A percentile compares a stretch with the other conserved stretches of the same genome.
Evolutionary conservation across 2,329 filamentous ascomycete genomes (phyloP).

Genomic region (Ceratocystis alfenasii): DNA sequence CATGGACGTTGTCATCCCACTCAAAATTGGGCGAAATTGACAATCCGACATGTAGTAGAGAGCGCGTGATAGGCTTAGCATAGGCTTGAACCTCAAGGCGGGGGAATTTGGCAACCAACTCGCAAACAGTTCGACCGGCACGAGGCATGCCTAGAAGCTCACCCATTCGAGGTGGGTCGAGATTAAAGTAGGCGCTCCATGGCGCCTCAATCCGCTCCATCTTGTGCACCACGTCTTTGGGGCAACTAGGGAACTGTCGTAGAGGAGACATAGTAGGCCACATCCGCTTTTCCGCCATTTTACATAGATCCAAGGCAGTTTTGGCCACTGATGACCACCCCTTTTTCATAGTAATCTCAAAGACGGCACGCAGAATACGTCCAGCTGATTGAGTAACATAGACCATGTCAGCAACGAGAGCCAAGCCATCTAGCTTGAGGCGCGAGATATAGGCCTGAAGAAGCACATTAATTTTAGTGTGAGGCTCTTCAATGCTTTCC

Average conservation of each 20-base stretch:
- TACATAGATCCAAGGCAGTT: slow-evolving; percentile 85
- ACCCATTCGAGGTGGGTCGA: slow-evolving; percentile 92
- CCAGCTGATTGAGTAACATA: slow-evolving; percentile 97
- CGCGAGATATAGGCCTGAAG: slow-evolving; percentile 94
- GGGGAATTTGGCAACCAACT: slow-evolving; percentile 82
- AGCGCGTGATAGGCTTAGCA: slow-evolving; percentile 87
- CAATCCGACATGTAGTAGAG: slow-evolving; percentile 80
- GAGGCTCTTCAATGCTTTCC: slow-evolving; percentile 90
- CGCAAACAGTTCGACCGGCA: slow-evolving; percentile 73
- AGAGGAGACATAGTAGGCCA: slow-evolving; percentile 98
- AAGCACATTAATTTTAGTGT: slow-evolving; percentile 96
- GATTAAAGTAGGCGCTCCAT: slow-evolving; percentile 88
- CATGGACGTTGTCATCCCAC: slow-evolving; percentile 86
- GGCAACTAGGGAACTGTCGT: slow-evolving; percentile 74
- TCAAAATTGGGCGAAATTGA: slow-evolving; percentile 89
- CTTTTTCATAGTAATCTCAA: slow-evolving; percentile 95
- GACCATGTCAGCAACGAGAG: slow-evolving; percentile 95
- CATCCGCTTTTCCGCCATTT: slow-evolving; percentile 99
- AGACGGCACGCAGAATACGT: slow-evolving; percentile 86
- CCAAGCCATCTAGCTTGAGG: slow-evolving; percentile 83
- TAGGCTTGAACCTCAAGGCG: slow-evolving; percentile 85
- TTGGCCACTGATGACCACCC: slow-evolving; percentile 91
- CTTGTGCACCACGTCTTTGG: slow-evolving; percentile 78
- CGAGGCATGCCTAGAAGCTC: slow-evolving; percentile 85
- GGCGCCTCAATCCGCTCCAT: slow-evolving; percentile 89